These are phyloP conservation scores for Ophiosphaerella herpotricha DNA, from an alignment of 2,329 filamentous ascomycete genomes.

Conservation along the genomic window DNA sequence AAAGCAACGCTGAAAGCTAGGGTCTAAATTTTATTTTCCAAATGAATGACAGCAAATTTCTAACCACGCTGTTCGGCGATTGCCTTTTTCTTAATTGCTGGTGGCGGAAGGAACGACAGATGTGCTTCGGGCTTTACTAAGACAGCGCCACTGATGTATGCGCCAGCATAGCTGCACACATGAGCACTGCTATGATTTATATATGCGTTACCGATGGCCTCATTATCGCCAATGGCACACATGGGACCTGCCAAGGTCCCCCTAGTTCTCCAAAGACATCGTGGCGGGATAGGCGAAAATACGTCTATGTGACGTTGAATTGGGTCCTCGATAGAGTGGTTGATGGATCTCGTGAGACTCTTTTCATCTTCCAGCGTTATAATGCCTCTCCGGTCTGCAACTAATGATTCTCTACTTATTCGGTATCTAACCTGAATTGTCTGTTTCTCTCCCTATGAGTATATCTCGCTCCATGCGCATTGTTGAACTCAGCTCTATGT, in stretches of 20 bases:
- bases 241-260: slow-evolving; percentile 25
- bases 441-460: too few species aligned
- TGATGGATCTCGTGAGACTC: too few species aligned
- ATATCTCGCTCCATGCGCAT: too few species aligned
- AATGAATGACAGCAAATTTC: slow-evolving; percentile 33
- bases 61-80: slow-evolving; percentile 29
- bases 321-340: slow-evolving; percentile 2
- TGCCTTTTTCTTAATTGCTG: slow-evolving; percentile 11
- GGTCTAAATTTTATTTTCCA: background rate
- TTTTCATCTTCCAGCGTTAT: too few species aligned
- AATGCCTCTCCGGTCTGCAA: too few species aligned
- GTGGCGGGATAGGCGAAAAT: slow-evolving; percentile 39
- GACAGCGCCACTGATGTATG: slow-evolving; percentile 14
- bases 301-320: slow-evolving; percentile 40
- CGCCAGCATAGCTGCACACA: slow-evolving; percentile 14
- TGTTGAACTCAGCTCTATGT: too few species aligned
- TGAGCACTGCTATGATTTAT: too few species aligned
- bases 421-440: too few species aligned
- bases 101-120: slow-evolving; percentile 29
- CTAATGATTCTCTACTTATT: too few species aligned
- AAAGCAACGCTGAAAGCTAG: too few species aligned
- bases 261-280: slow-evolving; percentile 35
- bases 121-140: slow-evolving; percentile 17
- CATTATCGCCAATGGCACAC: slow-evolving; percentile 5
- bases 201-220: too few species aligned